Conservation (phyloP, 768 basidiomycete genomes). For the Lanmaoa pseudosensibilis region DNA sequence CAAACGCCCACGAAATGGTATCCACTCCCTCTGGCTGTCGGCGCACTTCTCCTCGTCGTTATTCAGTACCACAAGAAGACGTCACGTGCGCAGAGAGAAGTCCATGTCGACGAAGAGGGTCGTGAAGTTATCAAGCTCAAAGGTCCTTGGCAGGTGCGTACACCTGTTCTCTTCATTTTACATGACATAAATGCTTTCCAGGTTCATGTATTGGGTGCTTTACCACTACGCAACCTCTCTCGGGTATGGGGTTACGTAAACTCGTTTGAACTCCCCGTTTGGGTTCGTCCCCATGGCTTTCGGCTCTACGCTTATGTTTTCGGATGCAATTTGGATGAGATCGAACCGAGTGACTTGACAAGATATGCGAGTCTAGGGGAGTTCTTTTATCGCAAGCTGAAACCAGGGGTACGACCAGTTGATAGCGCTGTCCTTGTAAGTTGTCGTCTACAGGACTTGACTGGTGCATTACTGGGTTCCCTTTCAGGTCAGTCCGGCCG, state of each 20-base stretch:
- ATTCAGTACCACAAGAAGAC: conserved; percentile 70
- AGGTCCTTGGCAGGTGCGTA: conserved; percentile 88
- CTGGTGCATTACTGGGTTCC: background rate
- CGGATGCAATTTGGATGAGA: conserved; percentile 92
- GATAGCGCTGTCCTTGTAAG: conserved; percentile 71
- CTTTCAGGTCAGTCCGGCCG: conserved; percentile 84
- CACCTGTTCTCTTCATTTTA: background rate
- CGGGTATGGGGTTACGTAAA: conserved; percentile 97
- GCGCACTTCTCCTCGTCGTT: conserved; percentile 81
- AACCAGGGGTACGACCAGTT: conserved; percentile 78
- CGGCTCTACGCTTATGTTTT: conserved; percentile 84
- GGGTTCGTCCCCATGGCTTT: conserved; percentile 91
- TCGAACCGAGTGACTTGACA: conserved; percentile 75
- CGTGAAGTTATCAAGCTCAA: conserved; percentile 76
- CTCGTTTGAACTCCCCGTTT: conserved; percentile 88
- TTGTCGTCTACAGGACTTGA: background rate
- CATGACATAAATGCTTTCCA: conserved; percentile 27
- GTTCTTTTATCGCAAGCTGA: conserved; percentile 92
- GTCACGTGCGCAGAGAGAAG: conserved; percentile 53
- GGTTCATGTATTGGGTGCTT: conserved; percentile 96
- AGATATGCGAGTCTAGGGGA: conserved; percentile 85
- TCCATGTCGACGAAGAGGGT: conserved; percentile 81
- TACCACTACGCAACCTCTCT: conserved; percentile 94
- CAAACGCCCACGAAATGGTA: conserved; percentile 94
- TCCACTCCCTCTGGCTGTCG: conserved; percentile 87